phyloP scores from a whole-genome alignment of 2,329 filamentous ascomycete genomes.

The Arachnopeziza araneosa region DNA sequence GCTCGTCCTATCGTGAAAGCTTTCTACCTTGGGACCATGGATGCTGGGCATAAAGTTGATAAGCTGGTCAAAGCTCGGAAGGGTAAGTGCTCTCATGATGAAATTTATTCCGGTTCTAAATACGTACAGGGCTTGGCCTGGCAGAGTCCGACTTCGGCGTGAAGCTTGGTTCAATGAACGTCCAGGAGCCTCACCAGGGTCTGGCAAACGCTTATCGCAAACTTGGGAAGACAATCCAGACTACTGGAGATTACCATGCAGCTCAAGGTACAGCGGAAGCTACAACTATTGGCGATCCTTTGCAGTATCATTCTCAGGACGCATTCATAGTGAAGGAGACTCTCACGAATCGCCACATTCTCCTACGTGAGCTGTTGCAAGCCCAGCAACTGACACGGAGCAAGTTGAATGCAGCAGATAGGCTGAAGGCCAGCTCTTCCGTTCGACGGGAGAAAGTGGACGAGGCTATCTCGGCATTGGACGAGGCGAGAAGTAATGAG shows the following conservation, averaged over 20 bases:
- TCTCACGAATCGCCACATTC: constrained; percentile 92
- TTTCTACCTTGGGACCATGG: constrained; percentile 94
- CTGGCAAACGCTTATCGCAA: constrained; percentile 89
- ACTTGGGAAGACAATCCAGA: constrained; percentile 88
- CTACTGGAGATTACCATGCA: constrained; percentile 89
- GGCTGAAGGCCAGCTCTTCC: constrained; percentile 78
- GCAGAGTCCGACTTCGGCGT: constrained; percentile 91
- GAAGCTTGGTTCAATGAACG: constrained; percentile 79
- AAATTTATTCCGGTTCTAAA: constrained; percentile 25
- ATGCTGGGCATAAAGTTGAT: constrained; percentile 94
- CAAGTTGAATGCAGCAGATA: constrained; percentile 80
- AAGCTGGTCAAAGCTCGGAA: constrained; percentile 85
- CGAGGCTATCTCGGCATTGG: constrained; percentile 85
- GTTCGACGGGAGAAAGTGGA: constrained; percentile 95
- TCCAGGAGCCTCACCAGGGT: constrained; percentile 85
- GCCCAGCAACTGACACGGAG: constrained; percentile 80
- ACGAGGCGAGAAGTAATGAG: constrained; percentile 81
- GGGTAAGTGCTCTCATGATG: constrained; percentile 49
- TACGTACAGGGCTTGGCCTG: constrained; percentile 70
- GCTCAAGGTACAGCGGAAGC: constrained; percentile 96
- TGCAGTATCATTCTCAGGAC: constrained; percentile 92
- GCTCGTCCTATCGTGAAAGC: constrained; percentile 88
- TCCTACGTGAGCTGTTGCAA: constrained; percentile 87
- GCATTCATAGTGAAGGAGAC: constrained; percentile 98
- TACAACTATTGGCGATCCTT: constrained; percentile 85